phyloP scores from a whole-genome alignment of 352 stramenopile species.

The Globisporangium parvum region DNA sequence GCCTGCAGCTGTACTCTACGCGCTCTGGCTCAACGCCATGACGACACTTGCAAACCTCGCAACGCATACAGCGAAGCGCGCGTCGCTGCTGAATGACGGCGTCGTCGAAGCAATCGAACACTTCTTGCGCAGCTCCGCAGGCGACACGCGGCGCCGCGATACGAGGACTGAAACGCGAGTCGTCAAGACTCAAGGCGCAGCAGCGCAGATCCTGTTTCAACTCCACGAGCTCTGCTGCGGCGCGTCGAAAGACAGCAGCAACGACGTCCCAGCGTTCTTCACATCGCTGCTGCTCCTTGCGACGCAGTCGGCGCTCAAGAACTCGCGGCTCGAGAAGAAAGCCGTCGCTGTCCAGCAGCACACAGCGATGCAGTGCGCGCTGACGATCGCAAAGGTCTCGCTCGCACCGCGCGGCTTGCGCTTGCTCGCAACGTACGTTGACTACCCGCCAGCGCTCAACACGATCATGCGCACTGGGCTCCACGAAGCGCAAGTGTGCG shows the following conservation, averaged over 20 bases:
- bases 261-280: conserved; percentile 45
- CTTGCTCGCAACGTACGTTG: conserved; percentile 34
- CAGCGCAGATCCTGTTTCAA: conserved; percentile 52
- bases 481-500: conserved; percentile 79
- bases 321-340: conserved; percentile 43
- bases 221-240: conserved; percentile 47
- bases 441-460: conserved; percentile 67
- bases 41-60: conserved; percentile 55
- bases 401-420: conserved; percentile 36
- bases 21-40: conserved; percentile 46
- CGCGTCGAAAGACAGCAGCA: conserved; percentile 9
- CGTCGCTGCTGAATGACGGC: conserved; percentile 46
- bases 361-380: conserved; percentile 48
- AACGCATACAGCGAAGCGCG: conserved; percentile 27
- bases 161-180: conserved; percentile 32
- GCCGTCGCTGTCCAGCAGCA: conserved; percentile 40
- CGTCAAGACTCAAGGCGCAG: conserved; percentile 47
- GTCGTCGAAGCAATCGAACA: conserved; percentile 59
- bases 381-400: conserved; percentile 60
- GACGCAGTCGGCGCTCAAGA: conserved; percentile 48
- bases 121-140: conserved; percentile 38
- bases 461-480: conserved; percentile 81
- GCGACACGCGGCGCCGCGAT: conserved; percentile 34
- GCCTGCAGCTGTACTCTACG: conserved; percentile 36
- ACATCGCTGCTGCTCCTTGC: conserved; percentile 52